Percentiles rank a stretch among this genome's conserved stretches.
Conservation (phyloP, 164 flowering plant genomes). For the Chloranthus sessilifolius region DNA sequence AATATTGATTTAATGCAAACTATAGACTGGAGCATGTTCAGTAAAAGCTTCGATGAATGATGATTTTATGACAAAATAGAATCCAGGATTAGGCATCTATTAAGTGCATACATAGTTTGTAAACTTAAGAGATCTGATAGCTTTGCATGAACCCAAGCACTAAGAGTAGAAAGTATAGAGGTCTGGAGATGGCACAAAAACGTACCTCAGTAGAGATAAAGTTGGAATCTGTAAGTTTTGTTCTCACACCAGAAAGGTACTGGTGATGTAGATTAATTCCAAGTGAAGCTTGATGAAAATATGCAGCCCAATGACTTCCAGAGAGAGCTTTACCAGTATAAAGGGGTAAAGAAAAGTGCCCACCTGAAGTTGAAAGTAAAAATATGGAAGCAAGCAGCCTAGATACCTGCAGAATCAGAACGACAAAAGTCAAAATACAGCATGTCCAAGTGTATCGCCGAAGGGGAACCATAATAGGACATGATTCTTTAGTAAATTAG, state of each 20-base stretch:
- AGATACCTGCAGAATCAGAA: constrained; percentile 53
- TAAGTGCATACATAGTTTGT: no score
- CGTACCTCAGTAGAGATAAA: background rate
- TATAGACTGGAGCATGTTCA: no score
- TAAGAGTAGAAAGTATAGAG: no score
- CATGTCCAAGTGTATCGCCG: background rate
- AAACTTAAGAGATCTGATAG: no score
- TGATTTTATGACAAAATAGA: no score
- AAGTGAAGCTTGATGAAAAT: constrained; percentile 93
- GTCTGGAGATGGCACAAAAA: background rate
- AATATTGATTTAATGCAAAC: no score
- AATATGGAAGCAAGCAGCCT: constrained; percentile 60
- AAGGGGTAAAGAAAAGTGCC: constrained; percentile 28
- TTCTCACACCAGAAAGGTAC: constrained; percentile 31
- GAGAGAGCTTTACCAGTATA: constrained; percentile 39
- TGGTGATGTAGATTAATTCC: constrained; percentile 58
- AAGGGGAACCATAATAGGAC: no score
- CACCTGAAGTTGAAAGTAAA: constrained; percentile 39
- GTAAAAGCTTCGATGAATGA: no score
- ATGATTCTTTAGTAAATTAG: no score
- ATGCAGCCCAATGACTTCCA: constrained; percentile 74
- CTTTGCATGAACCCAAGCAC: no score
- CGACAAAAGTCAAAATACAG: background rate
- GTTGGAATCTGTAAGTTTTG: constrained; percentile 20
- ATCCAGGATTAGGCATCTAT: no score